A percentile compares a stretch with the other conserved stretches of the same genome.
phyloP scores from a whole-genome alignment of 2,329 filamentous ascomycete species.

The Phyllosticta paracitricarpa region DNA sequence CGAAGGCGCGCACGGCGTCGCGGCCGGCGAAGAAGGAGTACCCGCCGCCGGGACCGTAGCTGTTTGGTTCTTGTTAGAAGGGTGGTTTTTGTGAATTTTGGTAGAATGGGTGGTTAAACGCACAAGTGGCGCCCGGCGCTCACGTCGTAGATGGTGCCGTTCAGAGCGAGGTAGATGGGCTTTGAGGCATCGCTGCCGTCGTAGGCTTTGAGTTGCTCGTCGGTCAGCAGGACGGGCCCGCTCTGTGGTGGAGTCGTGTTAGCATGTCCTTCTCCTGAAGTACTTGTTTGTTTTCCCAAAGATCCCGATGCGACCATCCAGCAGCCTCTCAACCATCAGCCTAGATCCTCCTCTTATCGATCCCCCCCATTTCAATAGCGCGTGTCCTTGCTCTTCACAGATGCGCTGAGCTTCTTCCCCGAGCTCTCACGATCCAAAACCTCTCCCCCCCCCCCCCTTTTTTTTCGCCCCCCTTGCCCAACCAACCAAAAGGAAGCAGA shows the following conservation, averaged over 20 bases:
- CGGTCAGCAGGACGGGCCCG: conserved; percentile 61
- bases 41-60: conserved; percentile 60
- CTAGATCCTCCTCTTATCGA: too few species aligned
- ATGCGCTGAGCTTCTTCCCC: too few species aligned
- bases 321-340: too few species aligned
- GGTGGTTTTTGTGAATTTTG: background rate
- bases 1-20: conserved; percentile 79
- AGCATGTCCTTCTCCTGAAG: background rate
- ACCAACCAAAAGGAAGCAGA: background rate
- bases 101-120: background rate
- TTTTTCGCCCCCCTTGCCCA: background rate
- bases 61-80: background rate
- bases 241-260: conserved; percentile 23
- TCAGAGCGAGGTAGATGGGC: conserved; percentile 85
- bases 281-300: background rate
- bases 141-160: conserved; percentile 80
- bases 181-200: conserved; percentile 65
- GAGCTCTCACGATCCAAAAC: background rate
- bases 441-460: background rate
- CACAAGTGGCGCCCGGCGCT: conserved; percentile 41
- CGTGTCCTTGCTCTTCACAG: too few species aligned
- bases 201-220: conserved; percentile 61
- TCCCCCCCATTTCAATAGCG: too few species aligned
- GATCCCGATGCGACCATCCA: too few species aligned
- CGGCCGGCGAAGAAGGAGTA: conserved; percentile 81